Evolutionary conservation across 495 filamentous ascomycete genomes (phyloP).

Genomic region (Pyrenula massariospora): DNA sequence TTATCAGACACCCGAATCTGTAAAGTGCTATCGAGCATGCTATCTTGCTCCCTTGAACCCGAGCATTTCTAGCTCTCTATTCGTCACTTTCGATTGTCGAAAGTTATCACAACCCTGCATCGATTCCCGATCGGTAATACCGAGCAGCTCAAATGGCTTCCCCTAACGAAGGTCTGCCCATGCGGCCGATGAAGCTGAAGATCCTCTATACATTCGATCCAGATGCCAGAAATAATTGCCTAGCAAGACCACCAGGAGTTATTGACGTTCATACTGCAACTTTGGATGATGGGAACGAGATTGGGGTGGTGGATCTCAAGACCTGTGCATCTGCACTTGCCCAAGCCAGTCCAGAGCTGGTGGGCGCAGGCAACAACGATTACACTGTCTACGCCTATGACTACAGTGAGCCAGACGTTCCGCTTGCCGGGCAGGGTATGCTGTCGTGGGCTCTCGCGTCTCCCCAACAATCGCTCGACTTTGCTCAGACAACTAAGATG

Average conservation of each 20-base stretch:
- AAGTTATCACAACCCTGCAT: too few species aligned
- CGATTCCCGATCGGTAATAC: too few species aligned
- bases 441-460: constrained; percentile 74
- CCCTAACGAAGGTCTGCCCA: constrained; percentile 36
- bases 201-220: constrained; percentile 95
- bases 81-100: too few species aligned
- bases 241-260: constrained; percentile 77
- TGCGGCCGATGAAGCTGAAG: constrained; percentile 61
- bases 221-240: constrained; percentile 76
- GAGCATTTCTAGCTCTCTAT: too few species aligned
- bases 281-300: constrained; percentile 63
- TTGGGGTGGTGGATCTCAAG: constrained; percentile 84
- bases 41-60: too few species aligned
- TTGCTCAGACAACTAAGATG: constrained; percentile 54
- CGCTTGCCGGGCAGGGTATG: constrained; percentile 92
- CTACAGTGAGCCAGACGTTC: constrained; percentile 87
- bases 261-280: constrained; percentile 69
- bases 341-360: constrained; percentile 66
- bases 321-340: constrained; percentile 84
- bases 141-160: not conserved
- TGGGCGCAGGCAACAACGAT: constrained; percentile 73
- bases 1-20: too few species aligned
- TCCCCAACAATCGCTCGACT: constrained; percentile 39
- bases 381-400: constrained; percentile 96
- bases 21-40: too few species aligned